Evolutionary conservation across 768 basidiomycete genomes (phyloP).

Genomic region (Tricholoma hemisulphureum): DNA sequence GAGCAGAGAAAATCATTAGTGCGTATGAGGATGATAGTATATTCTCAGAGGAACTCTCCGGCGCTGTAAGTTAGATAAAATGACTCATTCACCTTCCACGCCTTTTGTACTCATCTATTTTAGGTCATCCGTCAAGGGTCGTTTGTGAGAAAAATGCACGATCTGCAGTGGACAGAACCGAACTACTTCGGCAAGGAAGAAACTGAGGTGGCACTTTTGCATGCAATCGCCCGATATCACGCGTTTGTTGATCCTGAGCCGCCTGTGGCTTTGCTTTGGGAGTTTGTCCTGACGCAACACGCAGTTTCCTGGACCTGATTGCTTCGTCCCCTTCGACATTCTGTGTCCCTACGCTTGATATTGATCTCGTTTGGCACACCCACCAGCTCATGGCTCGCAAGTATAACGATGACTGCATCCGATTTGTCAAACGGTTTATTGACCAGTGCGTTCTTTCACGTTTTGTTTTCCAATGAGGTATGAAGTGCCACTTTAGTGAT

Average conservation of each 20-base stretch:
- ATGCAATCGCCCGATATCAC: conserved; percentile 57
- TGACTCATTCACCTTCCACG: neutral
- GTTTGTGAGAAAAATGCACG: conserved; percentile 14
- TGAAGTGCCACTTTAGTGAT: conserved; percentile 29
- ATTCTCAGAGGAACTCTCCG: conserved; percentile 14
- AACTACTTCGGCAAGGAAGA: conserved; percentile 37
- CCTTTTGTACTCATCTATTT: neutral
- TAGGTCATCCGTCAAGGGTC: conserved; percentile 18
- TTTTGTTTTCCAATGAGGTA: neutral
- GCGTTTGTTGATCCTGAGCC: conserved; percentile 37
- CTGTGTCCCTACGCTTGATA: conserved; percentile 57
- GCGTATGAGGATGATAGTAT: conserved; percentile 8
- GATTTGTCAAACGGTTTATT: conserved; percentile 37
- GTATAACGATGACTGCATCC: conserved; percentile 42
- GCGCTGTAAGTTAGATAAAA: conserved; percentile 7
- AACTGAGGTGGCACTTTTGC: conserved; percentile 43
- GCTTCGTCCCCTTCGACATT: conserved; percentile 34
- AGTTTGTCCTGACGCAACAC: neutral
- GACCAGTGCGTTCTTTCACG: conserved; percentile 42
- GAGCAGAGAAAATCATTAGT: conserved; percentile 3
- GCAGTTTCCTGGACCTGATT: conserved; percentile 50
- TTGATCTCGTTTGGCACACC: conserved; percentile 68
- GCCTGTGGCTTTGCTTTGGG: no score
- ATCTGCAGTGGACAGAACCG: conserved; percentile 49
- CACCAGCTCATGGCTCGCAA: conserved; percentile 50